Evolutionary conservation across 1,284 basidiomycete species (phyloP).

Genomic region (Coniferiporia weirii): DNA sequence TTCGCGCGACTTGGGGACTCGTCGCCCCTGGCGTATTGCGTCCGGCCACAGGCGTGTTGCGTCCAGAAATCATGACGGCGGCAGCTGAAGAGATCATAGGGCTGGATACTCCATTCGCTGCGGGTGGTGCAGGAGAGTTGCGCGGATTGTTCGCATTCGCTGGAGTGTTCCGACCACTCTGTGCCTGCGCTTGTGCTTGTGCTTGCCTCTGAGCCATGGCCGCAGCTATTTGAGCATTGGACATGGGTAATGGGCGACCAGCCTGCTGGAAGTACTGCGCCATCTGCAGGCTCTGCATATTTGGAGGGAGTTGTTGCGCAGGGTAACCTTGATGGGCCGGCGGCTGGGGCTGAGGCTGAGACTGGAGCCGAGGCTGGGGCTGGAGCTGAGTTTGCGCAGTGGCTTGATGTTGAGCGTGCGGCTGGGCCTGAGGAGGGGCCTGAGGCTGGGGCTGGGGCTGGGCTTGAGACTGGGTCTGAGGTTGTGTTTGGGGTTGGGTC

Average conservation of each 20-base stretch:
- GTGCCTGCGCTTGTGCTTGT: neutral
- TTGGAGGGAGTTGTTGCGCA: slow-evolving; percentile 10
- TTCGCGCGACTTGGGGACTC: slow-evolving; percentile 16
- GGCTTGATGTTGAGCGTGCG: slow-evolving; percentile 2
- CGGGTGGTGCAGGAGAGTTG: slow-evolving; percentile 5
- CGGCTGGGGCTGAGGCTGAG: slow-evolving; percentile 11
- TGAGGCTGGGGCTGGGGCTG: slow-evolving; percentile 8
- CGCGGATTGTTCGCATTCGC: slow-evolving; percentile 4
- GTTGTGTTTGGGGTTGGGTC: slow-evolving; percentile 5
- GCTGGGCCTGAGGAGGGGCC: slow-evolving; percentile 7
- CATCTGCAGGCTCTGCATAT: slow-evolving; percentile 7
- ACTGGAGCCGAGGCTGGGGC: neutral
- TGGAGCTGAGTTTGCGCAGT: slow-evolving; percentile 11
- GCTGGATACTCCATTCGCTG: slow-evolving; percentile 14
- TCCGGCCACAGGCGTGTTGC: slow-evolving; percentile 11
- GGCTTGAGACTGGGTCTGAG: slow-evolving; percentile 1
- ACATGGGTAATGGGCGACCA: slow-evolving; percentile 1
- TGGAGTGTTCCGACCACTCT: slow-evolving; percentile 11
- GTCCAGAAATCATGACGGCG: slow-evolving; percentile 13
- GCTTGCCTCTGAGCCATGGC: slow-evolving; percentile 7
- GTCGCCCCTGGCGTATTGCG: too few species aligned
- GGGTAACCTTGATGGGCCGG: slow-evolving; percentile 2
- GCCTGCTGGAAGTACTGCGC: slow-evolving; percentile 1
- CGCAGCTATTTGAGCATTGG: neutral
- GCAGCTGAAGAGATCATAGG: slow-evolving; percentile 12